These are phyloP conservation scores for Talinum fruticosum DNA, from an alignment of 148 eudicot genomes.

Conservation along the genomic window DNA sequence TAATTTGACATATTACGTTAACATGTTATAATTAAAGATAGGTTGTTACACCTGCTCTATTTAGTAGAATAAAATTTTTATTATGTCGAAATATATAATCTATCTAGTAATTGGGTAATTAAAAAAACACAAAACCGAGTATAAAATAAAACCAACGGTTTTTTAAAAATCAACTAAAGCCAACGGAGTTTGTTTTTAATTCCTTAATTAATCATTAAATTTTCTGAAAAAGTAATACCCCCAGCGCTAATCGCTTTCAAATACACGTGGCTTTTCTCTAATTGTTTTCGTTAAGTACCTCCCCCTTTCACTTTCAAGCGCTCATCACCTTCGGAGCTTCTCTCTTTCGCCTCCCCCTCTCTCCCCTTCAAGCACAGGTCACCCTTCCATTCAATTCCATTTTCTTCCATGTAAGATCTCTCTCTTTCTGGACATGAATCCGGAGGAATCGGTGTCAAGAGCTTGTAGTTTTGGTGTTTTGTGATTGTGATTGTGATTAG, in stretches of 20 bases:
- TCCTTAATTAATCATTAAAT: too few relatives aligned
- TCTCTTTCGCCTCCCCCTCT: background rate
- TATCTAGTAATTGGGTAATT: too few relatives aligned
- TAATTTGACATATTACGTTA: too few relatives aligned
- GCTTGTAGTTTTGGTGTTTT: background rate
- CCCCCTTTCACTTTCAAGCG: background rate
- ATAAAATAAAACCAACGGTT: too few relatives aligned
- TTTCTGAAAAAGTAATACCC: too few relatives aligned
- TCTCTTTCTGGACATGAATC: background rate
- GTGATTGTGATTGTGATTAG: background rate
- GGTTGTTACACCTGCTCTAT: too few relatives aligned
- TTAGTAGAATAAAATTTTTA: too few relatives aligned
- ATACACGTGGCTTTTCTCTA: background rate
- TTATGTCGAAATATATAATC: too few relatives aligned
- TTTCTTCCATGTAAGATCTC: background rate
- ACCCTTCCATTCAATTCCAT: background rate
- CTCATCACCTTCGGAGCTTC: background rate
- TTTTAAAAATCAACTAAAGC: too few relatives aligned
- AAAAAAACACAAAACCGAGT: too few relatives aligned
- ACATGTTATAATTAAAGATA: too few relatives aligned
- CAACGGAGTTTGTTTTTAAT: too few relatives aligned
- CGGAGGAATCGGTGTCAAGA: background rate
- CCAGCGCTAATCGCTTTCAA: conserved; percentile 1
- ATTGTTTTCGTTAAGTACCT: background rate
- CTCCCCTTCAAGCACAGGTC: background rate